phyloP scores from a whole-genome alignment of 2,329 filamentous ascomycete genomes.

The Aureobasidium melanogenum region DNA sequence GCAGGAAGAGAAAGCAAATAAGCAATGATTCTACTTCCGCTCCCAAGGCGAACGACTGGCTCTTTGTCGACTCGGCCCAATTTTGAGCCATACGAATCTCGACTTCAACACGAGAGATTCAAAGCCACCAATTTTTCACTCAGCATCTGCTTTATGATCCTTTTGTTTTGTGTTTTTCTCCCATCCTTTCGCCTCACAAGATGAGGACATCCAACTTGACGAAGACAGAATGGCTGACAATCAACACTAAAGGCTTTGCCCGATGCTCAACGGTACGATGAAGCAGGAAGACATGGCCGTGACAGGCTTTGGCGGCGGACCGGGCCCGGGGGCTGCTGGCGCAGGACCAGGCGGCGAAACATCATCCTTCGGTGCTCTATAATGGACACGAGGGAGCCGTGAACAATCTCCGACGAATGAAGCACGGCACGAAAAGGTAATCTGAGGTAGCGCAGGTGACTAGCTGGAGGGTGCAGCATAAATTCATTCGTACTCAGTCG shows the following conservation, averaged over 20 bases:
- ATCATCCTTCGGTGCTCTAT: slow-evolving; percentile 1
- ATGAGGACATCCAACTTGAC: background rate
- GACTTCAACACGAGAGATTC: slow-evolving; percentile 11
- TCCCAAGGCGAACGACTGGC: slow-evolving; percentile 3
- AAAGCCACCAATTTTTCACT: slow-evolving; percentile 4
- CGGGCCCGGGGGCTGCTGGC: slow-evolving; percentile 10
- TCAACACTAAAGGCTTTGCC: slow-evolving; percentile 56
- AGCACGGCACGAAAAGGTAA: background rate
- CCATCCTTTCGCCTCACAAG: background rate
- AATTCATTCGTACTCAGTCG: background rate
- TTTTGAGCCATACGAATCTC: slow-evolving; percentile 1
- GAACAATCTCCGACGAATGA: background rate
- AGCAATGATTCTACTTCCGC: slow-evolving; percentile 8
- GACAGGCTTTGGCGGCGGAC: slow-evolving; percentile 14
- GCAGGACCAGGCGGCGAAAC: background rate
- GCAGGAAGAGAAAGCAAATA: slow-evolving; percentile 7
- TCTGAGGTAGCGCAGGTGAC: background rate
- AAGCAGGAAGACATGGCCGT: slow-evolving; percentile 26
- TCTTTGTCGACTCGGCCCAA: slow-evolving; percentile 4
- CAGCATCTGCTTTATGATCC: slow-evolving; percentile 14
- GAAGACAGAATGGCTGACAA: slow-evolving; percentile 10
- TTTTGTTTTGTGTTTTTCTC: slow-evolving; percentile 6
- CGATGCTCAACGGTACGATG: slow-evolving; percentile 69
- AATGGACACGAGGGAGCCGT: background rate
- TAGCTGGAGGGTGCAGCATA: background rate